Evolutionary conservation across 371 early-diverging fungal species (phyloP), one percentile per base, ranked within the genome.

Genomic region (Smittium mucronatum): DNA sequence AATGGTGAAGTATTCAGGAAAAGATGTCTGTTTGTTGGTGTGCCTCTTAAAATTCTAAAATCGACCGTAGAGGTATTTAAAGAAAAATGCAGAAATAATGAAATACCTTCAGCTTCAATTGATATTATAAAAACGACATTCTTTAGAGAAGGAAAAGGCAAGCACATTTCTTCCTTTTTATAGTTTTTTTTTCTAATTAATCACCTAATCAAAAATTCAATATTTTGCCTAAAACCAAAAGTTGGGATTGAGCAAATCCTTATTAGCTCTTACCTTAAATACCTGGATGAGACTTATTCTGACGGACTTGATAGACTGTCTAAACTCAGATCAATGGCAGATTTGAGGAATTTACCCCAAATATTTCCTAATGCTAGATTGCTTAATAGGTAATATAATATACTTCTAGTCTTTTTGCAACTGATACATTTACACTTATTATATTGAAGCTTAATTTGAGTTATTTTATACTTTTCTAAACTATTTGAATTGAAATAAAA

Each of bases 301-400:
- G 65, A 65, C n/a, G 34, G 34, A 31, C 32, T 65, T 15, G 34
- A 26, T 5, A 33, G n/a, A 36, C 34, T 65, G 8, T 2, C 36
- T n/a, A 28, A 33, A 65, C n/a, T 33, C 1, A 21, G 65, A 11
- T 28, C 65, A 33, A 31, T 31, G 5, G 29, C 34, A 5, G n/a
- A 33, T 33, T 34, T 65, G 11, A 28, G 11, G 5, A 33, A 65
- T 65, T 2, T 34, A 2, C 65, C 32, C n/a, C 2, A 33, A 2
- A 17, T 28, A 11, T 65, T 31, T 33, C 65, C 65, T 8, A 33
- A 33, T 15, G 36, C 65, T 34, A 65, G 65, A 65, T n/a, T 31
- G 21, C 34, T 65, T 11, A 28, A 65, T n/a, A 65, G 65, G 65
- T 65, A 65, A 11, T 32, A 17, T 57, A 26, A 57, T 21, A 57